Evolutionary conservation across 2,329 filamentous ascomycete species (phyloP), one percentile per base, ranked within the genome.

Genomic region (Fusarium praegraminearum): DNA sequence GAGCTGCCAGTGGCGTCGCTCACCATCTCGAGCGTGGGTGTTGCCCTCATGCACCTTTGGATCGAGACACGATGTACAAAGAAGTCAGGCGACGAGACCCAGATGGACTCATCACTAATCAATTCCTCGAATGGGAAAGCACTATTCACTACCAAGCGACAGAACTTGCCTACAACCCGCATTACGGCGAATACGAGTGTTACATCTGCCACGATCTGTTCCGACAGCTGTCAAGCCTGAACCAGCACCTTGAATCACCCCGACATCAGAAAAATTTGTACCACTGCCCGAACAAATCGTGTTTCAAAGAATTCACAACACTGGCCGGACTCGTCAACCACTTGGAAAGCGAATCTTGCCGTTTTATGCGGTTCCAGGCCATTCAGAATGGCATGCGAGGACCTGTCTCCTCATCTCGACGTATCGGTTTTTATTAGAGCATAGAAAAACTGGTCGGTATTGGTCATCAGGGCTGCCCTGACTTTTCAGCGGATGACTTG

Each of bases 11-110:
- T 1, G 88, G 87, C 6, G 68, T 90, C 7, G 73, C 79, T 1
- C 80, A 88, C 72, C 87, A 91, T 65, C 76, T 91, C 1, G 89
- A 91, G 67, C 77, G 71, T 1, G 84, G 84, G n/a, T 76, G 80
- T 1, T 91, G 89, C 53, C 81, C 81, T 0, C 75, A 75, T 0
- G 84, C 85, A 0, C 77, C 74, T 0, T 44, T 89, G 3, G 82
- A 85, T 71, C 83, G 85, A 12, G 82, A 86, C 12, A 75, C 67
- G 4, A 79, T 90, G 6, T 84, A 84, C 73, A 65, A 73, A 1
- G 73, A 81, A 13, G 76, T 90, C 10, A 81, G 81, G 3, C 61
- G 72, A 16, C 78, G 80, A 2, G 88, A 90, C 60, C 80, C 81
- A 0, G 41, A 78, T 7, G 82, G 85, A 15, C 5, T 81, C 32